Evolutionary conservation across 441 rosid genomes (phyloP), one percentile per base, ranked within the genome.

Genomic region (Pelargonium australe): DNA sequence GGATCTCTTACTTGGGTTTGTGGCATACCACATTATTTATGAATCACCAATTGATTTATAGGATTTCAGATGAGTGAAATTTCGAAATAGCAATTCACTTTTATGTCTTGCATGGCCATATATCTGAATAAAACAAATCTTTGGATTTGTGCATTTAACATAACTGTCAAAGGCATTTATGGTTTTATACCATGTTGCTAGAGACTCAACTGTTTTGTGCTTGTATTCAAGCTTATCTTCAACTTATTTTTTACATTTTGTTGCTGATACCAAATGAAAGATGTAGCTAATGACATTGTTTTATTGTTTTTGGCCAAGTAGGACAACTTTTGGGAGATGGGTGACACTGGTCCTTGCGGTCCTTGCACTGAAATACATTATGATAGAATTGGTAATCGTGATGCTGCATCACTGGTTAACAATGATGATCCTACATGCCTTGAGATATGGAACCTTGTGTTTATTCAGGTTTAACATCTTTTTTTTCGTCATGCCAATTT

Each of bases 251-350:
- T 28, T 3, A 31, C 37, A 31, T 31, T 31, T 31, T 31, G 37
- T 31, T 31, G 37, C 37, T 31, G 37, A 31, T 31, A 31, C 37
- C 37, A 31, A 31, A 31, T 31, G 37, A 31, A 31, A 31, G 4
- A 31, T 31, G 37, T 31, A 31, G 37, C 37, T 37, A 37, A 37
- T 37, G 41, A 37, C 41, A 34, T 34, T 34, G 37, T 0, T 34
- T 34, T 72, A 2, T 61, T 72, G 73, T 16, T 43, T 63, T 71
- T 37, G 8, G 17, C 37, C 5, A 34, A 65, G 63, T 74, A 91
- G 99, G 99, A 95, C 80, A 95, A 95, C 78, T 95, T 95, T 75
- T 95, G 98, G 98, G 99, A 95, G 86, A 92, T 95, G 97, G 99
- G 99, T 20, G 99, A 95, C 79, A 89, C 97, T 28, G 99, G 99